Evolutionary conservation across 495 filamentous ascomycete species (phyloP).

Genomic region (Letharia lupina): DNA sequence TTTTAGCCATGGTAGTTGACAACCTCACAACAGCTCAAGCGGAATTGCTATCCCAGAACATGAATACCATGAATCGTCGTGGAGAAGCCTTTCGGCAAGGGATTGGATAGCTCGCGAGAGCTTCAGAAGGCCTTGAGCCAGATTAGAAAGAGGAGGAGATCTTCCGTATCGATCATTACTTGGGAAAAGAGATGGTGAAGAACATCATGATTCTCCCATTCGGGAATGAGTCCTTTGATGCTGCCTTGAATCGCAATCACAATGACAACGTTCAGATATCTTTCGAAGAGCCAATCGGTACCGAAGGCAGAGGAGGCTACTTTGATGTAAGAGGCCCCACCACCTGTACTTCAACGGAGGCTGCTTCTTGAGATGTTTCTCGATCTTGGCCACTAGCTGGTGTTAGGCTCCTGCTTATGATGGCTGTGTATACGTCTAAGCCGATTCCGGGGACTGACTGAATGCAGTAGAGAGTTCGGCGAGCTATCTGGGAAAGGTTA

Average conservation of each 20-base stretch:
- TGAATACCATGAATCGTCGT: constrained; percentile 94
- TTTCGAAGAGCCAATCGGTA: constrained; percentile 99
- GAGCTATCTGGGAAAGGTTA: too few species aligned
- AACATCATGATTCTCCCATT: constrained; percentile 98
- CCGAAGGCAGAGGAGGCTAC: constrained; percentile 97
- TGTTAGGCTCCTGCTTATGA: too few species aligned
- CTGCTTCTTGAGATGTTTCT: too few species aligned
- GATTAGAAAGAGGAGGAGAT: constrained; percentile 99
- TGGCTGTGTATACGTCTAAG: too few species aligned
- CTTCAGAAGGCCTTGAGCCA: constrained; percentile 92
- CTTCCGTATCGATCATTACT: constrained; percentile 99
- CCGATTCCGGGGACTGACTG: too few species aligned
- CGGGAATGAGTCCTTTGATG: constrained; percentile 97
- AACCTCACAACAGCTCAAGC: constrained; percentile 74
- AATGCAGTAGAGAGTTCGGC: too few species aligned
- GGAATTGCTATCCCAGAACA: constrained; percentile 83
- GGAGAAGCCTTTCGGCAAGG: constrained; percentile 99
- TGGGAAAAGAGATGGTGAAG: constrained; percentile 99
- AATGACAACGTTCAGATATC: constrained; percentile 98
- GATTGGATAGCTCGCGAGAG: constrained; percentile 85
- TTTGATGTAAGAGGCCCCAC: constrained; percentile 55
- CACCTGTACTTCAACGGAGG: too few species aligned
- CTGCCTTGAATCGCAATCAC: constrained; percentile 98
- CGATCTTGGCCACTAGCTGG: too few species aligned
- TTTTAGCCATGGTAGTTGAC: neutral